Base-by-base conservation (phyloP, 495 filamentous ascomycete genomes). In the Annulohypoxylon maeteangense region DNA sequence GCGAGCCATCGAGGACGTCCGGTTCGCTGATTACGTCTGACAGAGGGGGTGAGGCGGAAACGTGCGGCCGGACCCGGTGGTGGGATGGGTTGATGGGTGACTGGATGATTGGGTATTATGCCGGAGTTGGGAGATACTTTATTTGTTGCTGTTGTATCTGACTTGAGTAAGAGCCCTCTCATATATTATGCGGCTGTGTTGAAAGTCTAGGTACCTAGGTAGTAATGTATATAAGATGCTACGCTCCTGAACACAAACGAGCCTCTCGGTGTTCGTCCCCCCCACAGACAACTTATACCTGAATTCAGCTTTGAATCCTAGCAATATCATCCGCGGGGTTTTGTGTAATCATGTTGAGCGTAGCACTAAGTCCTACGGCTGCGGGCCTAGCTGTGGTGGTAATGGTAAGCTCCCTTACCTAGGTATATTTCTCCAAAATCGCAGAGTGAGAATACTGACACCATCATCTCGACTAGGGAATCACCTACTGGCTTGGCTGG, bases 401-500 rank as follows among this genome's bases (percentile, higher is more conserved):
- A n/a, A 11, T 20, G 50, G 50, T 54, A 54, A 32, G 7, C 29
- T 20, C 16, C 27, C 7, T n/a, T n/a, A n/a, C n/a, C n/a, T n/a
- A n/a, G n/a, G n/a, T n/a, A 54, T 34, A 1, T 29, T 53, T 20
- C 50, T 54, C 10, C 7, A 29, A 8, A 54, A 34, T 11, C 22
- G 11, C 23, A 18, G 23, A 31, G 40, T 29, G 18, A 44, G 7
- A 32, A 18, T 40, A 31, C 67, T 69, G 25, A 69, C 45, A 11
- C 27, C 6, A 7, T 50, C n/a, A 16, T 34, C 32, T 51, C 20
- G 10, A 14, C 55, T 31, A 64, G 73, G 63, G 63, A 31, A 14
- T 38, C 25, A 31, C 67, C n/a, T 72, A 75, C 55, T 42, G 62
- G 50, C 0, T 74, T 18, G 53, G 61, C 34, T 70, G 75, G 63